Conservation (phyloP, 2,329 filamentous ascomycete species). For the Cercospora citrullina region DNA sequence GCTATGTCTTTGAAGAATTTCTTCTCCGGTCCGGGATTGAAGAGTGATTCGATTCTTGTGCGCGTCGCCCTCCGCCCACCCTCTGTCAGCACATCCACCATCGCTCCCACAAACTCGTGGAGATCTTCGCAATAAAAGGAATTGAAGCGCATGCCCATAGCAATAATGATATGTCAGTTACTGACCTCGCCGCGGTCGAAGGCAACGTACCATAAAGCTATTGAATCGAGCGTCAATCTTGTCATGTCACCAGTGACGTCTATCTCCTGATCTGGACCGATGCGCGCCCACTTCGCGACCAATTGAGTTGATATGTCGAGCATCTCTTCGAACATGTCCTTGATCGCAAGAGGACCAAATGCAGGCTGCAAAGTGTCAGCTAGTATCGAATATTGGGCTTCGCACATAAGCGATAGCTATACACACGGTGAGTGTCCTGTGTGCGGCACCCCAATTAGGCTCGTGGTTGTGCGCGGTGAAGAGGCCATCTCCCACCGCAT, state of each 20-base stretch:
- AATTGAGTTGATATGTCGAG: slow-evolving; percentile 39
- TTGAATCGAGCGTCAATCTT: slow-evolving; percentile 69
- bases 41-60: slow-evolving; percentile 40
- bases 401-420: slow-evolving; percentile 40
- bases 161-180: background rate
- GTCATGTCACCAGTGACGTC: slow-evolving; percentile 67
- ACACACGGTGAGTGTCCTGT: slow-evolving; percentile 43
- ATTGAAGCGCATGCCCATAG: slow-evolving; percentile 66
- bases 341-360: slow-evolving; percentile 68
- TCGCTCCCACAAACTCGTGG: slow-evolving; percentile 62
- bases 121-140: slow-evolving; percentile 63
- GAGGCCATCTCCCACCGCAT: slow-evolving; percentile 51
- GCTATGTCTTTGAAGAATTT: slow-evolving; percentile 59
- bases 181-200: background rate
- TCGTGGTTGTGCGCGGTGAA: slow-evolving; percentile 45
- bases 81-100: slow-evolving; percentile 61
- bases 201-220: slow-evolving; percentile 54
- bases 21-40: slow-evolving; percentile 34
- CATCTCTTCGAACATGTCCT: slow-evolving; percentile 59
- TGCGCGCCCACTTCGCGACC: slow-evolving; percentile 40
- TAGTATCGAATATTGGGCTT: slow-evolving; percentile 45
- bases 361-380: slow-evolving; percentile 50
- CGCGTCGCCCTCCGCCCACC: slow-evolving; percentile 42
- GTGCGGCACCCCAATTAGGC: slow-evolving; percentile 43
- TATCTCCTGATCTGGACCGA: slow-evolving; percentile 59